These are phyloP conservation scores for Russula griseocarnosa DNA, from an alignment of 768 basidiomycete genomes.

Conservation along the genomic window DNA sequence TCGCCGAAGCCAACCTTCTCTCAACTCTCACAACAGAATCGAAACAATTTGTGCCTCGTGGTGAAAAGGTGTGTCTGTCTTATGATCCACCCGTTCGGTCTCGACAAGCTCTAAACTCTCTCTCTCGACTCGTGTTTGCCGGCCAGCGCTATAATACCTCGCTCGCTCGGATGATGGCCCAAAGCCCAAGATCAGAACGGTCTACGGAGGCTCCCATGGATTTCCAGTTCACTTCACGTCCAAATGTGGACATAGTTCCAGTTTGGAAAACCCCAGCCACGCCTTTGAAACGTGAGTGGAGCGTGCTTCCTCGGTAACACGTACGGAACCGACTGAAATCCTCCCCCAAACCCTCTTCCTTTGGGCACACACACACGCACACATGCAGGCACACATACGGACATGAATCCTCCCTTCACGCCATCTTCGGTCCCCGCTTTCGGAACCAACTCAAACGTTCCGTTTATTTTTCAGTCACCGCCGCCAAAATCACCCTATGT, in stretches of 20 bases:
- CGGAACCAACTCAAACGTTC: slow-evolving; percentile 61
- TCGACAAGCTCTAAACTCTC: neutral
- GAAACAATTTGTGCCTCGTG: neutral
- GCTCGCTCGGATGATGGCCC: slow-evolving; percentile 12
- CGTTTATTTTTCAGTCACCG: slow-evolving; percentile 65
- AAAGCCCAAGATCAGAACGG: slow-evolving; percentile 36
- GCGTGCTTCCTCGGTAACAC: slow-evolving; percentile 32
- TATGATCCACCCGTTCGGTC: slow-evolving; percentile 1
- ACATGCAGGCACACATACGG: slow-evolving; percentile 41
- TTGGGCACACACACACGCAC: neutral
- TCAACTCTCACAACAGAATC: neutral
- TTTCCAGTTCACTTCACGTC: slow-evolving; percentile 76
- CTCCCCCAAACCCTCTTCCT: slow-evolving; percentile 32
- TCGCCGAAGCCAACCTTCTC: neutral
- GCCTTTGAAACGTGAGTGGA: slow-evolving; percentile 63
- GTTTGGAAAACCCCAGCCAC: slow-evolving; percentile 60
- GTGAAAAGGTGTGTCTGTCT: slow-evolving; percentile 7
- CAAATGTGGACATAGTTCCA: slow-evolving; percentile 47
- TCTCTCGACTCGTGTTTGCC: slow-evolving; percentile 18
- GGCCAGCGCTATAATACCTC: slow-evolving; percentile 1
- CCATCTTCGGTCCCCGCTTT: slow-evolving; percentile 47
- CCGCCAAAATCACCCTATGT: slow-evolving; percentile 42
- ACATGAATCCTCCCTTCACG: slow-evolving; percentile 40
- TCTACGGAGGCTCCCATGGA: slow-evolving; percentile 87
- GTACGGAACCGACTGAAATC: slow-evolving; percentile 33